These are phyloP conservation scores for Rhizoclosmatium globosum DNA, from an alignment of 192 early-diverging fungal genomes.

Conservation along the genomic window DNA sequence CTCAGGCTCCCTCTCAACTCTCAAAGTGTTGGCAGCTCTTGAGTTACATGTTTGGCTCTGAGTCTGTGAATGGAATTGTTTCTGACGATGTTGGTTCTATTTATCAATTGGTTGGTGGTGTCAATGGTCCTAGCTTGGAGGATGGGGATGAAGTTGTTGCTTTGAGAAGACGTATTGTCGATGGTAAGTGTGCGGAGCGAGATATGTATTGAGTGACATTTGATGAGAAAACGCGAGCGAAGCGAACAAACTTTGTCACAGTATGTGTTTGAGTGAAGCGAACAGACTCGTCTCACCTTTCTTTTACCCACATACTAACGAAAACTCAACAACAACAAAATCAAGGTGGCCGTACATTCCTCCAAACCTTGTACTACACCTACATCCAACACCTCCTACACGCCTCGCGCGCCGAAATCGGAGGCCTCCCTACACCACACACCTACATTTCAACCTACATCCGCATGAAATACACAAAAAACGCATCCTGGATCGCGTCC, in stretches of 20 bases:
- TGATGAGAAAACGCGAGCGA: not conserved
- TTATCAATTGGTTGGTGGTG: not conserved
- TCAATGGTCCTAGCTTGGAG: not conserved
- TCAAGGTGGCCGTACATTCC: constrained; percentile 30
- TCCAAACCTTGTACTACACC: constrained; percentile 47
- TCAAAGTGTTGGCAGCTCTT: constrained; percentile 52
- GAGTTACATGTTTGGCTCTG: constrained; percentile 6
- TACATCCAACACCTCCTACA: constrained; percentile 35
- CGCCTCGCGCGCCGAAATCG: constrained; percentile 62
- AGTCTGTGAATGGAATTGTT: not conserved
- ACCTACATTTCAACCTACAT: constrained; percentile 77
- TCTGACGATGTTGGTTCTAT: not conserved
- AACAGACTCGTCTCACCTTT: too few species aligned
- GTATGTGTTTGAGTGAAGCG: too few species aligned
- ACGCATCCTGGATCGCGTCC: constrained; percentile 52
- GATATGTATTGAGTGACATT: not conserved
- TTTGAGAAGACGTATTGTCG: constrained; percentile 30
- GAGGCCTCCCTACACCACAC: constrained; percentile 82
- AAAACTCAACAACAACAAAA: too few species aligned
- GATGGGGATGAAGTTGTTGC: constrained; percentile 23
- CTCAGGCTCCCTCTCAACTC: not conserved
- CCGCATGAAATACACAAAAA: constrained; percentile 69
- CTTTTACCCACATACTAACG: too few species aligned
- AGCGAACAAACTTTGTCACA: not conserved
- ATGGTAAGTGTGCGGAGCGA: not conserved